Evolutionary conservation across 1,284 basidiomycete genomes (phyloP).

Genomic region (Chondrostereum purpureum): DNA sequence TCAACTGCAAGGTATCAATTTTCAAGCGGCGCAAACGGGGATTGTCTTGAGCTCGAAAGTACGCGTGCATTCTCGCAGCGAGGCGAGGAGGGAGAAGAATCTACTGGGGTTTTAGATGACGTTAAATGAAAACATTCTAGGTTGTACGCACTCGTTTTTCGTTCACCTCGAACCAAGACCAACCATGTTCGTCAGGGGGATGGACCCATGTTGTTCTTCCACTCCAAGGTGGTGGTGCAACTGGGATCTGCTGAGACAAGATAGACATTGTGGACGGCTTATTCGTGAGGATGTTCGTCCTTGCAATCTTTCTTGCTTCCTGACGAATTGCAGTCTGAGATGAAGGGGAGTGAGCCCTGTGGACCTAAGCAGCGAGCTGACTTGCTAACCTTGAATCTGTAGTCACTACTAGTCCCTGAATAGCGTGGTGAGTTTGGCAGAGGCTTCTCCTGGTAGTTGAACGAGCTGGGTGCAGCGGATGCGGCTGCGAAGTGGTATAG

Average conservation of each 20-base stretch:
- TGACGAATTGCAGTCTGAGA: not conserved
- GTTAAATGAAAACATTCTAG: not conserved
- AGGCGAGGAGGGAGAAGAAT: not conserved
- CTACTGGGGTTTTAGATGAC: not conserved
- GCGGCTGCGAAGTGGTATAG: not conserved
- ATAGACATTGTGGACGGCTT: not conserved
- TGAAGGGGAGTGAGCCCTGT: not conserved
- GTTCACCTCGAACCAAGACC: not conserved
- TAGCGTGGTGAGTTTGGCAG: not conserved
- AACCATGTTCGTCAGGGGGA: not conserved
- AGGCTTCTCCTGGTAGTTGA: not conserved
- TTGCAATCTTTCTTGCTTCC: not conserved
- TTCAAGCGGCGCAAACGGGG: no score
- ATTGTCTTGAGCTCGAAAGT: no score
- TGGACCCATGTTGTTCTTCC: not conserved
- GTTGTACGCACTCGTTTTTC: not conserved
- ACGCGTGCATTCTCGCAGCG: no score
- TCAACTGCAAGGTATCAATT: no score
- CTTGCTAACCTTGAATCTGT: not conserved
- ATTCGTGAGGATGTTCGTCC: not conserved
- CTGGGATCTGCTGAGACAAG: not conserved
- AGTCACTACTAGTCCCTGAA: not conserved
- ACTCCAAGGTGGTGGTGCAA: not conserved
- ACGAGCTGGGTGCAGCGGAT: not conserved
- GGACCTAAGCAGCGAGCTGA: not conserved